These are phyloP conservation scores for Chaetoceros tenuissimus DNA, from an alignment of 108 stramenopile species.

Conservation along the genomic window DNA sequence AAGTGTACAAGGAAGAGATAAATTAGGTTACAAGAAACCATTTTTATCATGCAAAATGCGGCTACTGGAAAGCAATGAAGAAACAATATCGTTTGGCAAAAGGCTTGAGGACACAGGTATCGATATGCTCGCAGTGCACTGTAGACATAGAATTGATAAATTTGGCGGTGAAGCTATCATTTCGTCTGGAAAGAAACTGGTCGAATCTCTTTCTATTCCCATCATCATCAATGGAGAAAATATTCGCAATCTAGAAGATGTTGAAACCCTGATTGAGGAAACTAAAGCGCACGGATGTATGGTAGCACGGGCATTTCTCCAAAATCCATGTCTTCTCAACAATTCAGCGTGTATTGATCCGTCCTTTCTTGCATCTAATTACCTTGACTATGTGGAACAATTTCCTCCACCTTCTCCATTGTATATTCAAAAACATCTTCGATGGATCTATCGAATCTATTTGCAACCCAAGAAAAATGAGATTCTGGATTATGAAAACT, in stretches of 20 bases:
- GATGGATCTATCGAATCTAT: conserved; percentile 47
- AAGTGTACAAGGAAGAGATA: too few species aligned
- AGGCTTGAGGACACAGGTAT: conserved; percentile 27
- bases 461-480: conserved; percentile 28
- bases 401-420: conserved; percentile 46
- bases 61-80: too few species aligned
- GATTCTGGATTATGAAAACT: conserved; percentile 19
- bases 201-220: conserved; percentile 22
- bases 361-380: conserved; percentile 25
- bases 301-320: conserved; percentile 38
- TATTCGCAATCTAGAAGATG: conserved; percentile 14
- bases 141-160: conserved; percentile 30
- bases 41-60: too few species aligned
- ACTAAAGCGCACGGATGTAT: conserved; percentile 40
- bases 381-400: conserved; percentile 30
- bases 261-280: conserved; percentile 6
- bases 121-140: conserved; percentile 40
- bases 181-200: conserved; percentile 25
- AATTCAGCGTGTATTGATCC: conserved; percentile 4
- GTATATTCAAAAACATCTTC: conserved; percentile 47
- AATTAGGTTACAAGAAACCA: conserved; percentile 30
- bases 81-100: conserved; percentile 28
- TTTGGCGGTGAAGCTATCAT: conserved; percentile 30
- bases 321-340: conserved; percentile 26
- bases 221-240: conserved; percentile 35